Base-by-base conservation (phyloP, 331 rosid species). In the Malus hybrid region DNA sequence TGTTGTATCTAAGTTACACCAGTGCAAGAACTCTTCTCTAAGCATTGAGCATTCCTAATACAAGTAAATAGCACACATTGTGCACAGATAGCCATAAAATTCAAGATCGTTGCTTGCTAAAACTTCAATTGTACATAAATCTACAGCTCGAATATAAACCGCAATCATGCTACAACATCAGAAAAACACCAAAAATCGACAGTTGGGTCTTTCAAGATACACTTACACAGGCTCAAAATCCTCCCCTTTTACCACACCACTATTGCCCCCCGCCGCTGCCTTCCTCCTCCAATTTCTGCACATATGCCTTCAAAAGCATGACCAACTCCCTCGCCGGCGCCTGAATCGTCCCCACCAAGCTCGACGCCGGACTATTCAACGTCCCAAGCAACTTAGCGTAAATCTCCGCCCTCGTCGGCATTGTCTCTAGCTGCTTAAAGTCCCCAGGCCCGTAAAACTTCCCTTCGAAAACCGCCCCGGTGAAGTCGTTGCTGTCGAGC, bases 381-480 rank as follows among this genome's bases (percentile, higher is more conserved):
- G 94, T 75, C 5, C 96, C 96, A 77, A 94, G 79, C 81, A 94
- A 61, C 74, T 81, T 83, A 5, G 98, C 87, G 70, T 91, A 94
- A 80, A 91, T 76, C 89, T 93, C 90, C 8, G 84, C 93, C 64
- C 98, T 87, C 0, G 96, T 81, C 12, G 98, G 98, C 84, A 94
- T 70, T 0, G 93, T 76, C 76, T 90, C 97, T 5, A 94, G 81
- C 50, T 57, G 65, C 76, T 94, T 94, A 36, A 94, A 86, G 9
- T 90, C 95, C 0, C 77, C 89, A 3, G 98, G 97, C 3, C 83
- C 97, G 34, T 94, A 91, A 73, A 86, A 94, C 77, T 87, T 88
- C 6, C 97, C 98, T 67, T 91, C 97, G n/a, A 94, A 93, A 11
- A 94, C 98, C 0, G 85, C 98, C 11, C 97, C 98, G 6, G 85